A percentile compares a stretch with the other conserved stretches of the same genome.
phyloP scores from a whole-genome alignment of 345 rosid genomes.

The Trapa incisa region DNA sequence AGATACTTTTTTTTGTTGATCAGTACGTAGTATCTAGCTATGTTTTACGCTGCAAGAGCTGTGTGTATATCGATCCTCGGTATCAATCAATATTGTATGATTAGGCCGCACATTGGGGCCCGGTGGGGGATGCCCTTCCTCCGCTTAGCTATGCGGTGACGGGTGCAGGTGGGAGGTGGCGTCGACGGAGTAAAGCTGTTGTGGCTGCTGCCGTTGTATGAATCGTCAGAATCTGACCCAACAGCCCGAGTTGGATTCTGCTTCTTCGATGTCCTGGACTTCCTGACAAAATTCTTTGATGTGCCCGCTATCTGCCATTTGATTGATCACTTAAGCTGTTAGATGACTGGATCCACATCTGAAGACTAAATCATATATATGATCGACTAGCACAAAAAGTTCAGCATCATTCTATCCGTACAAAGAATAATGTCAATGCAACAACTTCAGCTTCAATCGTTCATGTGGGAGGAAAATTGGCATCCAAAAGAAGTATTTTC shows the following conservation, averaged over 20 bases:
- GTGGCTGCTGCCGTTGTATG: constrained; percentile 42
- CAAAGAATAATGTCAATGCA: too few relatives aligned
- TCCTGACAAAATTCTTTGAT: constrained; percentile 40
- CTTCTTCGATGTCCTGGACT: constrained; percentile 23
- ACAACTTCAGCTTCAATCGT: too few relatives aligned
- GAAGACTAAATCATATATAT: too few relatives aligned
- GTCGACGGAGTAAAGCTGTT: constrained; percentile 70
- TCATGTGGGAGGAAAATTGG: too few relatives aligned
- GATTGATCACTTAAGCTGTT: background rate
- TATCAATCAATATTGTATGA: constrained; percentile 47
- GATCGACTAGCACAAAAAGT: too few relatives aligned
- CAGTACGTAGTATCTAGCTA: too few relatives aligned
- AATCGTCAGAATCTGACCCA: constrained; percentile 55
- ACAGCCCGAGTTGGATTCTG: constrained; percentile 10
- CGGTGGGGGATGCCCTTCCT: constrained; percentile 97
- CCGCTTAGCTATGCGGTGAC: constrained; percentile 45
- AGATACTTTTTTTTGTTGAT: too few relatives aligned
- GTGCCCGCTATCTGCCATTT: constrained; percentile 57
- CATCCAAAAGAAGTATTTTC: too few relatives aligned
- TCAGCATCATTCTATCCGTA: too few relatives aligned
- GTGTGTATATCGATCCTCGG: too few relatives aligned
- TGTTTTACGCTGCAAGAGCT: too few relatives aligned
- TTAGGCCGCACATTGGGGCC: constrained; percentile 77
- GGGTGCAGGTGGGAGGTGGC: constrained; percentile 57
- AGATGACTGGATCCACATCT: too few relatives aligned